Evolutionary conservation across 768 basidiomycete species (phyloP).

Genomic region (Podaxis sp.): DNA sequence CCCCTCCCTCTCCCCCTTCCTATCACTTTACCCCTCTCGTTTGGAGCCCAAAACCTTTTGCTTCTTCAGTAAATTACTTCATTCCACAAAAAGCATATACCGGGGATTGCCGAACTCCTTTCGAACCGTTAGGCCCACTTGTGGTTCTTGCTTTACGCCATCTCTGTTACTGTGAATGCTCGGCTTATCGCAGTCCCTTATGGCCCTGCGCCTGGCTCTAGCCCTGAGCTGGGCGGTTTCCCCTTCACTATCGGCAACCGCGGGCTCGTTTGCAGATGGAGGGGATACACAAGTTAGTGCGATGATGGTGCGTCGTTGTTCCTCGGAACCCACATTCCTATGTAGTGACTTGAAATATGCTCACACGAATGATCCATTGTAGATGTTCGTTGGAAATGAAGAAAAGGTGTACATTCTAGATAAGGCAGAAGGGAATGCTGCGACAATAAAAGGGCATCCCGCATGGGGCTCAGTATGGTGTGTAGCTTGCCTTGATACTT

Average conservation of each 20-base stretch:
- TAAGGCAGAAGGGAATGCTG: slow-evolving; percentile 80
- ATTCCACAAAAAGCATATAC: background rate
- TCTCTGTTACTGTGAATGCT: background rate
- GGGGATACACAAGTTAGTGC: slow-evolving; percentile 15
- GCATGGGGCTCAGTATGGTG: slow-evolving; percentile 75
- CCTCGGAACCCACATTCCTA: background rate
- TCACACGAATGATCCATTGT: background rate
- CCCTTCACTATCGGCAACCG: slow-evolving; percentile 10
- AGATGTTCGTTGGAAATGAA: slow-evolving; percentile 81
- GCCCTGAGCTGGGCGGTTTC: slow-evolving; percentile 10
- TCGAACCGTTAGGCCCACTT: background rate
- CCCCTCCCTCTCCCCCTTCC: background rate
- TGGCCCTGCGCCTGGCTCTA: slow-evolving; percentile 6
- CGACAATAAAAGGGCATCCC: slow-evolving; percentile 63
- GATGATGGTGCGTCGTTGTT: slow-evolving; percentile 14
- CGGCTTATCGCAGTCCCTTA: slow-evolving; percentile 7
- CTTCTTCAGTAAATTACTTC: background rate
- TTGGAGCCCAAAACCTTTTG: background rate
- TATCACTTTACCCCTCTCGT: background rate
- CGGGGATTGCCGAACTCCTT: background rate
- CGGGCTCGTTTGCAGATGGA: slow-evolving; percentile 16
- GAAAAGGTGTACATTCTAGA: slow-evolving; percentile 88
- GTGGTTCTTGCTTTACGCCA: background rate
- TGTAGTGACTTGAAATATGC: background rate
- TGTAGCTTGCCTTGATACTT: slow-evolving; percentile 8